Evolutionary conservation across 371 early-diverging fungal species (phyloP).

Genomic region (Mucor lusitanicus): DNA sequence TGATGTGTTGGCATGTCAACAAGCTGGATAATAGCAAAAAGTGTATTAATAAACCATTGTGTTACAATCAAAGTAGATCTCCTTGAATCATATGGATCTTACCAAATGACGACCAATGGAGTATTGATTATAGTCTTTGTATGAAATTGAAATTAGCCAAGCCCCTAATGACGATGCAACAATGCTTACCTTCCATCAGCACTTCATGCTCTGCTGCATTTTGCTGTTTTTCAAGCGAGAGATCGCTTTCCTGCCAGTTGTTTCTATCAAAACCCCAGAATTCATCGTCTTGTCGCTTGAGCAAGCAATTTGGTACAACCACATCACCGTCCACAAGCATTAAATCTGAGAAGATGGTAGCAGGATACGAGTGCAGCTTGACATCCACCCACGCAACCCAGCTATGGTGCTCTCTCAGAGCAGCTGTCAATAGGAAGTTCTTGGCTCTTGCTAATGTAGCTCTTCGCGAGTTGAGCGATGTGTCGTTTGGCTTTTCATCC

Average conservation of each 20-base stretch:
- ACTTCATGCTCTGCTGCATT: slow-evolving; percentile 38
- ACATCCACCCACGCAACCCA: slow-evolving; percentile 65
- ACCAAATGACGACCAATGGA: slow-evolving; percentile 22
- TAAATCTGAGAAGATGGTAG: slow-evolving; percentile 53
- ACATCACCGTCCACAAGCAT: slow-evolving; percentile 54
- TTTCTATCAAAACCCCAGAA: slow-evolving; percentile 62
- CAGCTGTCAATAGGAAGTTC: slow-evolving; percentile 52
- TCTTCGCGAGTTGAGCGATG: slow-evolving; percentile 26
- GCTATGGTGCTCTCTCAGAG: slow-evolving; percentile 42
- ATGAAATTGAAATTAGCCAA: not conserved
- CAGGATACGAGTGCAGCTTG: slow-evolving; percentile 49
- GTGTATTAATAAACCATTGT: not conserved
- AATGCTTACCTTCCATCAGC: slow-evolving; percentile 39
- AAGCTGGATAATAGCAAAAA: slow-evolving; percentile 32
- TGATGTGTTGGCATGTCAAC: slow-evolving; percentile 44
- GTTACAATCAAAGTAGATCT: not conserved
- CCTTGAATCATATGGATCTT: not conserved
- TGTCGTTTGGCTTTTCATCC: slow-evolving; percentile 7
- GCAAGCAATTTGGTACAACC: slow-evolving; percentile 58
- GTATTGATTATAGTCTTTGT: slow-evolving; percentile 16
- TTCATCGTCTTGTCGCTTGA: slow-evolving; percentile 32
- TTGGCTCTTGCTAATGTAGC: slow-evolving; percentile 54
- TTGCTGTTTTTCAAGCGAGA: slow-evolving; percentile 51
- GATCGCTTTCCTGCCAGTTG: slow-evolving; percentile 66
- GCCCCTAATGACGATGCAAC: not conserved